Evolutionary conservation across 2,329 filamentous ascomycete genomes (phyloP).

Genomic region (Pyrenophora graminea): DNA sequence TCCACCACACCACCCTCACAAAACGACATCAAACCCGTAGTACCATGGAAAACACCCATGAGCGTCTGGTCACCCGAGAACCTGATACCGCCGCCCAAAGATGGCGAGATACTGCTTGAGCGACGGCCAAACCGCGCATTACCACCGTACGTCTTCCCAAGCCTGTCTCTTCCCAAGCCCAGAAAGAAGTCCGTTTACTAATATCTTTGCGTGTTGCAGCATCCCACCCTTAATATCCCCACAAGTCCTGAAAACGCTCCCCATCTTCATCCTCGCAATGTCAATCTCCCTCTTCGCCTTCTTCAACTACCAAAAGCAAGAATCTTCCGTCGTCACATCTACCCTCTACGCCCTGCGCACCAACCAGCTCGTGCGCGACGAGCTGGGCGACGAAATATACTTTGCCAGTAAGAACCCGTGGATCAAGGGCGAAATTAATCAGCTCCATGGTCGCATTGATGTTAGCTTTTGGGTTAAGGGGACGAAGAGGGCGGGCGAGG

Average conservation of each 20-base stretch:
- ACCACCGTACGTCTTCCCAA: constrained; percentile 34
- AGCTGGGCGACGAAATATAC: constrained; percentile 73
- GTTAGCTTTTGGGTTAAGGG: constrained; percentile 87
- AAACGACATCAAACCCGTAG: constrained; percentile 27
- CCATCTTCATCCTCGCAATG: constrained; percentile 77
- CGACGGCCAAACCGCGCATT: constrained; percentile 40
- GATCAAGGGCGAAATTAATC: constrained; percentile 75
- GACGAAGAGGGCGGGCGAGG: constrained; percentile 68
- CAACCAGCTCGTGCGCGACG: constrained; percentile 70
- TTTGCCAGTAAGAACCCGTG: constrained; percentile 55
- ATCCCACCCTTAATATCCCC: constrained; percentile 41
- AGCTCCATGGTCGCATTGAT: constrained; percentile 88
- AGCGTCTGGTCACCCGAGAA: constrained; percentile 46
- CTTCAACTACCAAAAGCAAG: constrained; percentile 98
- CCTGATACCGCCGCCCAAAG: constrained; percentile 42
- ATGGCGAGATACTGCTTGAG: constrained; percentile 42
- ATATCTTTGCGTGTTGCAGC: constrained; percentile 15
- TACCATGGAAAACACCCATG: constrained; percentile 46
- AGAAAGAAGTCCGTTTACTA: not conserved
- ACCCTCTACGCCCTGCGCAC: constrained; percentile 92
- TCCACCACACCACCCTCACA: constrained; percentile 24
- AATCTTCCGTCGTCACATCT: constrained; percentile 78
- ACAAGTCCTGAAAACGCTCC: constrained; percentile 64
- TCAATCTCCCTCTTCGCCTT: constrained; percentile 77
- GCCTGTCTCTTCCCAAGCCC: no score